phyloP scores from a whole-genome alignment of 805 yeast genomes.

The Ogataea corticis region DNA sequence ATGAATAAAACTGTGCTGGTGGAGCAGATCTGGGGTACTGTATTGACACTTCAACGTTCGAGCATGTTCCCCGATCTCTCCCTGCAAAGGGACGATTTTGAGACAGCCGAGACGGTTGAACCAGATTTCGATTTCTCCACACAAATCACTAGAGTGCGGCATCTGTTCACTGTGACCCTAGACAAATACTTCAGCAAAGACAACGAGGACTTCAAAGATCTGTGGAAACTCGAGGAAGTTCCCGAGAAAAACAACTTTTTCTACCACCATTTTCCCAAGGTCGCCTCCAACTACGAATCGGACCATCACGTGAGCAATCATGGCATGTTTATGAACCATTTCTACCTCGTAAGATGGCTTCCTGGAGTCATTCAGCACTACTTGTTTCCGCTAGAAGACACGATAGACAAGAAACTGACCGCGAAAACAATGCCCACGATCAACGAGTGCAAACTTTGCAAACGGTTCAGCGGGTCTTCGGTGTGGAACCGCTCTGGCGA shows the following conservation, averaged over 20 bases:
- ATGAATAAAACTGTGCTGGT: not conserved
- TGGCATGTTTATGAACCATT: conserved; percentile 31
- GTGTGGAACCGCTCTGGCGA: conserved; percentile 33
- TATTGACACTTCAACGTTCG: too few species aligned
- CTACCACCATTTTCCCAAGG: conserved; percentile 35
- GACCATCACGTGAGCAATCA: conserved; percentile 33
- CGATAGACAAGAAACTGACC: conserved; percentile 24
- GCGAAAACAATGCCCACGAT: conserved; percentile 35
- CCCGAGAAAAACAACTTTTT: conserved; percentile 31
- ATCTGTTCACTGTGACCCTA: conserved; percentile 13
- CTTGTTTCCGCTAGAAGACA: conserved; percentile 31
- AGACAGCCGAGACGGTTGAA: conserved; percentile 7
- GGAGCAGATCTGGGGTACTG: too few species aligned
- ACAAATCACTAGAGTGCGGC: conserved; percentile 7
- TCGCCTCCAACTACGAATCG: conserved; percentile 32
- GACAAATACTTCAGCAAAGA: conserved; percentile 28
- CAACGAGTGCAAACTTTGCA: conserved; percentile 33
- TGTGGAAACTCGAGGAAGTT: conserved; percentile 31
- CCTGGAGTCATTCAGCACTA: conserved; percentile 27
- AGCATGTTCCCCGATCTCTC: too few species aligned
- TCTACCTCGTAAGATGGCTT: conserved; percentile 37
- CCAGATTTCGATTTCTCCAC: not conserved
- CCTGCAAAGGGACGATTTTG: conserved; percentile 23
- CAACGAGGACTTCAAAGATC: conserved; percentile 27
- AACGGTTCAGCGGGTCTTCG: conserved; percentile 25